A percentile compares a stretch with the other conserved stretches of the same genome.
These are phyloP conservation scores for Auricularia cornea DNA, from an alignment of 768 basidiomycete species.

Conservation along the genomic window DNA sequence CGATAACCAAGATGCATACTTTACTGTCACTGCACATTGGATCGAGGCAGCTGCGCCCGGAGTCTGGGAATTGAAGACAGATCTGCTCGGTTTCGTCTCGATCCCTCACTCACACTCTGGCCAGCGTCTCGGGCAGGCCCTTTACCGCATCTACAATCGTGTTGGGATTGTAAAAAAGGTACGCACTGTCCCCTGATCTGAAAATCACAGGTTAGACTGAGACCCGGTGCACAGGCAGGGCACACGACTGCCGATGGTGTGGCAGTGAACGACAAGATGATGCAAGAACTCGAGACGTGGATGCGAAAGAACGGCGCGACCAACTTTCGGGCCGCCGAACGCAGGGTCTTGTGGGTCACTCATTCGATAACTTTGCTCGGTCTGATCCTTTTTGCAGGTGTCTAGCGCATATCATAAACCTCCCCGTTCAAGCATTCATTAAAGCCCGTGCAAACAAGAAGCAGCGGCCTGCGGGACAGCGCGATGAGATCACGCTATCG, in stretches of 20 bases:
- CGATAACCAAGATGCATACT: constrained; percentile 29
- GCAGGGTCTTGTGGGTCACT: constrained; percentile 11
- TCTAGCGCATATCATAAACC: constrained; percentile 27
- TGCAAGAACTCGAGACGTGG: constrained; percentile 16
- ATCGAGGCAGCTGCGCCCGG: constrained; percentile 22
- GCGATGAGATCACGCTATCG: constrained; percentile 21
- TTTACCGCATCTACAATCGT: constrained; percentile 26
- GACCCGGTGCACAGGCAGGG: too few relatives aligned
- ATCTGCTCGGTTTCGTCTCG: constrained; percentile 27
- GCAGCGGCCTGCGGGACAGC: constrained; percentile 3
- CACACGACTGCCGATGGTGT: constrained; percentile 32
- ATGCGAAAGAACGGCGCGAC: constrained; percentile 3
- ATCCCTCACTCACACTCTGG: constrained; percentile 32
- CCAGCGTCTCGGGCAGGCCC: constrained; percentile 25
- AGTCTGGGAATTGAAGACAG: constrained; percentile 21
- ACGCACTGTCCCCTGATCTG: too few relatives aligned
- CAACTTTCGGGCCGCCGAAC: constrained; percentile 4
- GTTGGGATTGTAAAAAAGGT: constrained; percentile 25
- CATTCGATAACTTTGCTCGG: too few relatives aligned
- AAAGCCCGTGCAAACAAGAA: neutral
- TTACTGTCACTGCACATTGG: constrained; percentile 33
- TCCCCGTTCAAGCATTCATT: constrained; percentile 23
- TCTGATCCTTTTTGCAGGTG: too few relatives aligned
- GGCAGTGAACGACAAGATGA: constrained; percentile 30
- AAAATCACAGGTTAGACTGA: too few relatives aligned